Evolutionary conservation across 257 asterid genomes (phyloP).

Genomic region (Solanum piurae): DNA sequence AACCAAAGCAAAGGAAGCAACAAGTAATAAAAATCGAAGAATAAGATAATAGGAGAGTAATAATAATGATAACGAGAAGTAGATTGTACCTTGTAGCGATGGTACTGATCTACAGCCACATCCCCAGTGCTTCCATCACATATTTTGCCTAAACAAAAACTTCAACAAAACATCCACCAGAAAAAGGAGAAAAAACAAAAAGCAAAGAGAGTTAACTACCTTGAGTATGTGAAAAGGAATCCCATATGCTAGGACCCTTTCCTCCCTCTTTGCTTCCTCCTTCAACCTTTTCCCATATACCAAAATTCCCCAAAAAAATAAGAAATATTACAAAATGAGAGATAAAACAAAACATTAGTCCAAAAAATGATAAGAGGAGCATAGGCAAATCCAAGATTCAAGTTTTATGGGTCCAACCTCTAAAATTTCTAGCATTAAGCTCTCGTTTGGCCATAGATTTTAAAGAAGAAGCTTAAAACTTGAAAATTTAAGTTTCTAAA

Average conservation of each 20-base stretch:
- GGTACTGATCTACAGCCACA: constrained; percentile 43
- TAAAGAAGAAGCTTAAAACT: neutral
- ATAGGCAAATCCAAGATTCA: neutral
- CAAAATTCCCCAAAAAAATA: neutral
- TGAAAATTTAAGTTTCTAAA: neutral
- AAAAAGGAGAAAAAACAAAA: neutral
- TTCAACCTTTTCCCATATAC: constrained; percentile 22
- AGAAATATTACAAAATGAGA: neutral
- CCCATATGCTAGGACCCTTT: constrained; percentile 49
- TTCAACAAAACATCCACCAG: neutral
- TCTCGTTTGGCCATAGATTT: neutral
- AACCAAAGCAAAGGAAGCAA: neutral
- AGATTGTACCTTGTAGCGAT: constrained; percentile 35
- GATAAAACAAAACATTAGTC: neutral
- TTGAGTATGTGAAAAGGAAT: constrained; percentile 31
- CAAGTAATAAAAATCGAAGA: neutral
- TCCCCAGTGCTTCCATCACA: constrained; percentile 44
- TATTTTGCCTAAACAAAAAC: constrained; percentile 23
- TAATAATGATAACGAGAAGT: neutral
- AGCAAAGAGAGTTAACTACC: constrained; percentile 10
- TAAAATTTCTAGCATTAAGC: neutral
- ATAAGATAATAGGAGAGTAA: neutral
- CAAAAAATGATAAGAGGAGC: neutral
- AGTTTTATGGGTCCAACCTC: neutral
- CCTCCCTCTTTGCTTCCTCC: constrained; percentile 41